Evolutionary conservation across 164 flowering plant genomes (phyloP).

Genomic region (Euptelea pleiosperma): DNA sequence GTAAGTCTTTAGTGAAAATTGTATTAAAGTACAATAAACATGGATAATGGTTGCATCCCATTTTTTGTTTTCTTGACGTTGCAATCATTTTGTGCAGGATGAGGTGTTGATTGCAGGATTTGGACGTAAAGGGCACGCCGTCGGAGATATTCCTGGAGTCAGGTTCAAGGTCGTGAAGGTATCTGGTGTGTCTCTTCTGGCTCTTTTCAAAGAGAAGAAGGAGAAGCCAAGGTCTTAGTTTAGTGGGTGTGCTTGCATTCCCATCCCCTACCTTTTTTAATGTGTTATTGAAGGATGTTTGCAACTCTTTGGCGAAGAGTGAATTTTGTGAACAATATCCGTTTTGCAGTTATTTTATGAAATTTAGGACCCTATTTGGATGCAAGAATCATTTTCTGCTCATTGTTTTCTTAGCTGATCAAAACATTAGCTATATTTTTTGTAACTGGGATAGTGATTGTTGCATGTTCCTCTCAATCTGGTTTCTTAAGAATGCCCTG

Average conservation of each 20-base stretch:
- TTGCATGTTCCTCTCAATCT: too few relatives aligned
- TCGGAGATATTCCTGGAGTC: constrained; percentile 89
- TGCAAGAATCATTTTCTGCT: background rate
- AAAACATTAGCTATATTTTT: background rate
- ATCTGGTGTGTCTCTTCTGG: constrained; percentile 76
- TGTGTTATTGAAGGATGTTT: constrained; percentile 6
- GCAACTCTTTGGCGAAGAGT: constrained; percentile 6
- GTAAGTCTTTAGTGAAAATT: constrained; percentile 32
- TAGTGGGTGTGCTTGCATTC: background rate
- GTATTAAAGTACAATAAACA: background rate
- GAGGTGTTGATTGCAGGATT: constrained; percentile 89
- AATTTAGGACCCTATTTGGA: background rate
- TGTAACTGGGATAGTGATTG: background rate
- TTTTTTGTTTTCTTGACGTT: too few relatives aligned
- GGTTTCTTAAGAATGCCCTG: too few relatives aligned
- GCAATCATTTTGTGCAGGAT: constrained; percentile 54
- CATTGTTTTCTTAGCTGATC: background rate
- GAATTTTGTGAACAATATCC: constrained; percentile 16
- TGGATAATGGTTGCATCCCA: too few relatives aligned
- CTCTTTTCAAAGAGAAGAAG: constrained; percentile 84
- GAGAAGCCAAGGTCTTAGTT: constrained; percentile 84
- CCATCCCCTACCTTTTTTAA: background rate
- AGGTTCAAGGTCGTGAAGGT: constrained; percentile 86
- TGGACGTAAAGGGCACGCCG: constrained; percentile 85
- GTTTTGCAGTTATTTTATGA: constrained; percentile 13